Evolutionary conservation across 495 filamentous ascomycete genomes (phyloP), one percentile per base, ranked within the genome.

Genomic region (Lophiostoma macrostomum): DNA sequence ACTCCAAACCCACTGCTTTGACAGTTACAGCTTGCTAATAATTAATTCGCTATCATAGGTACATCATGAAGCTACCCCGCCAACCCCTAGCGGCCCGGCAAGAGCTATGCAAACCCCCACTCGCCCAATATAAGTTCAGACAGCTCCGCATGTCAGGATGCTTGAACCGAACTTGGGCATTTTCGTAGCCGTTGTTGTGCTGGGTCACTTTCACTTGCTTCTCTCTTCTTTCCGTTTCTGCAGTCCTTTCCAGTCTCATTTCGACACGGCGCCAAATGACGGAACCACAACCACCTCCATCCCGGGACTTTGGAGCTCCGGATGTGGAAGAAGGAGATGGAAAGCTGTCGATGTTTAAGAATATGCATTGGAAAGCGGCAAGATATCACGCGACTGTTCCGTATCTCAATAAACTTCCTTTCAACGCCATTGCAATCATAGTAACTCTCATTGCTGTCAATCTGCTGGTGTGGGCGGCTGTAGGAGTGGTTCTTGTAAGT

Each of bases 391-490:
- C 55, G 3, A 54, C 60, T 16, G 50, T 69, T 12, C 71, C 71
- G 13, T 60, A 56, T 29, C 49, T 74, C 22, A 56, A 61, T 29
- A 61, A 43, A 7, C 68, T 96, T 22, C 85, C 90, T 1, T 58
- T 70, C 79, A 0, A 80, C 1, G 86, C 85, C 0, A 60, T 90
- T 25, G 76, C 69, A 0, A 84, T 91, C 28, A 91, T 95, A 32
- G 41, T 73, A 41, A 67, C 80, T 11, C 71, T 96, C 28, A 69
- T 84, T 1, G 36, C 77, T 14, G 68, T 86, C 51, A 96, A 96
- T 71, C 61, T 77, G 18, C 20, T 86, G 4, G 77, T 86, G 10
- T 96, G 90, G 90, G 75, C 80, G 51, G 83, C 77, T 5, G 79
- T 81, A 8, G 88, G 77, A 28, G 78, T 91, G 41, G 76, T 91